These are phyloP conservation scores for Cucumis melo DNA, from an alignment of 306 rosid species.

Conservation along the genomic window DNA sequence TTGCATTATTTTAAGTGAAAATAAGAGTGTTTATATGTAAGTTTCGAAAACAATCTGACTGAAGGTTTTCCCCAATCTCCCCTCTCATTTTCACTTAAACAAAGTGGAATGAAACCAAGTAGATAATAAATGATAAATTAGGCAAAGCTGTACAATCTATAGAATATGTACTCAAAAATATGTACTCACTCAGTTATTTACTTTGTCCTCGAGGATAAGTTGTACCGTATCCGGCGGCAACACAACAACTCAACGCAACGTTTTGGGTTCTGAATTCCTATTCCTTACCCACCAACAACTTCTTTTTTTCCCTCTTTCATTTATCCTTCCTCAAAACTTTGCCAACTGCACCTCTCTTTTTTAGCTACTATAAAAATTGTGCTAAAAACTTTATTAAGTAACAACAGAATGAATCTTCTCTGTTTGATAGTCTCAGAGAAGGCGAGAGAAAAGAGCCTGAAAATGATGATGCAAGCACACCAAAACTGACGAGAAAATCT, in stretches of 20 bases:
- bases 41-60: no score
- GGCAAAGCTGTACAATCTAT: not conserved
- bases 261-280: not conserved
- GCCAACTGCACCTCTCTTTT: constrained; percentile 1
- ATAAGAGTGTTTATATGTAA: not conserved
- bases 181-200: no score
- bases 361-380: no score
- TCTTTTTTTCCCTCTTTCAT: not conserved
- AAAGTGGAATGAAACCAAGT: not conserved
- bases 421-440: not conserved
- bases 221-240: no score
- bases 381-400: no score
- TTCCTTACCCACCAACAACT: not conserved
- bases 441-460: not conserved
- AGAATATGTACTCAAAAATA: no score
- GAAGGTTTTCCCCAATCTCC: not conserved
- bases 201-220: no score
- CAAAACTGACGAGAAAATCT: constrained; percentile 21
- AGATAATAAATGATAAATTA: not conserved
- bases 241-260: no score
- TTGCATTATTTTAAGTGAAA: no score
- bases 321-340: not conserved
- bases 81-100: not conserved
- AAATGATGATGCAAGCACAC: constrained; percentile 41
- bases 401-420: no score